Base-by-base conservation (phyloP, 306 rosid species). In the Vigna hirtella region DNA sequence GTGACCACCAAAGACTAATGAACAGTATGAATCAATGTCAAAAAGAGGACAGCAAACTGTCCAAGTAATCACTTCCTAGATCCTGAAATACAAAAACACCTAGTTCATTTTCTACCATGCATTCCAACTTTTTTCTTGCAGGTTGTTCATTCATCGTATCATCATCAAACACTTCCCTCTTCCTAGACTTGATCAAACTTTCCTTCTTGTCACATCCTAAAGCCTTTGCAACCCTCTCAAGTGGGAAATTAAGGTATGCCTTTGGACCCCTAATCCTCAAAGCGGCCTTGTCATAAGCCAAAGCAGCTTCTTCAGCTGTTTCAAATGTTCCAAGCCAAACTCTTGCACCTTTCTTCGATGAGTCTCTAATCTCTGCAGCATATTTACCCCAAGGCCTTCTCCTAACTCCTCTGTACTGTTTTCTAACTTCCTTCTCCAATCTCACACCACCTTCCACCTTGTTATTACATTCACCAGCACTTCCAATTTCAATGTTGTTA, bases 351-450 rank as follows among this genome's bases (percentile, higher is more conserved):
- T 92, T 92, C 55, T 84, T 87, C 0, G 97, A 81, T 0, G 98
- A 90, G 57, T 94, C 98, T 83, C 98, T 81, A 9, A 94, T 94
- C 30, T 94, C 98, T 0, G 98, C 97, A 0, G 98, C 98, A 53
- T 94, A 94, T 84, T 90, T 94, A 0, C 98, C 98, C 98, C 98
- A 94, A 20, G 97, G 98, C 49, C 98, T 83, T 79, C 98, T 88
- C 80, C 98, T 87, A 20, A 94, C 98, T 42, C 98, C 98, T 5
- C 98, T 83, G 72, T 89, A 94, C 81, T 89, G 97, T 83, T 67
- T 91, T 9, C 56, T 22, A 15, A 42, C 75, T 1, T 7, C 81
- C 51, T 47, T 84, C 74, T 84, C 85, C n/a, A 6, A 80, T 59
- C 63, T 72, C 71, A 36, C 79, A 7, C 1, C 49, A 32, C 40